Evolutionary conservation across 2,329 filamentous ascomycete species (phyloP), one percentile per base, ranked within the genome.

Genomic region (Pseudonectria foliicola): DNA sequence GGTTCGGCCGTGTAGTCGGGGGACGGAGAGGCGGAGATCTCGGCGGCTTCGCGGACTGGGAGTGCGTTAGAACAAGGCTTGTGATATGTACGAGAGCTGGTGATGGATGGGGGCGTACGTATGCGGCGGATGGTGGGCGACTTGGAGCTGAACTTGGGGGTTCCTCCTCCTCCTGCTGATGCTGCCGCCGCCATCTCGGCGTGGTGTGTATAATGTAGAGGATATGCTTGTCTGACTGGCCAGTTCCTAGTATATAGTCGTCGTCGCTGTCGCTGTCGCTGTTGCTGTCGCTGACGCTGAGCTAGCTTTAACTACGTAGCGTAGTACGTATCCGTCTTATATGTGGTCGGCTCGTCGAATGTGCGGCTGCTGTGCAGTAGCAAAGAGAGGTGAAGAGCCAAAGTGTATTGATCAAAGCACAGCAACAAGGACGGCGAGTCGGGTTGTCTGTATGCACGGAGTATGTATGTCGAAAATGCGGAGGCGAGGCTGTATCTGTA

Each of bases 41-140:
- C 92, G 39, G 83, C 74, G 38, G 90, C 89, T 77, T 96, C 92
- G 63, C 86, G 87, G 55, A 95, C 82, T 86, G 48, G 14, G 8
- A 6, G 7, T 28, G 34, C n/a, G n/a, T 37, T 25, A 40, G 26
- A 13, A 16, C 8, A 21, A 12, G 13, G 2, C 12, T 14, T 14
- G 25, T 13, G 27, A 21, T 25, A 33, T 15, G 27, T 12, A 25
- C n/a, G 38, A 14, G 13, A 12, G 18, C 38, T 12, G 7, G 8
- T 27, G 13, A 11, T 25, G 36, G 38, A 40, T 37, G n/a, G 30
- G 27, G 14, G 57, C 77, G 52, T 70, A 86, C 83, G 71, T 59
- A 93, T 92, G 57, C 85, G 84, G 62, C 84, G 82, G 57, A 92
- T 85, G 18, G 85, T 90, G 28, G 85, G 85, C 44, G 82, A 88